Percentiles rank a stretch among this genome's conserved stretches.
These are phyloP conservation scores for Pisolithus thermaeus DNA, from an alignment of 1,284 basidiomycete genomes.

Conservation along the genomic window DNA sequence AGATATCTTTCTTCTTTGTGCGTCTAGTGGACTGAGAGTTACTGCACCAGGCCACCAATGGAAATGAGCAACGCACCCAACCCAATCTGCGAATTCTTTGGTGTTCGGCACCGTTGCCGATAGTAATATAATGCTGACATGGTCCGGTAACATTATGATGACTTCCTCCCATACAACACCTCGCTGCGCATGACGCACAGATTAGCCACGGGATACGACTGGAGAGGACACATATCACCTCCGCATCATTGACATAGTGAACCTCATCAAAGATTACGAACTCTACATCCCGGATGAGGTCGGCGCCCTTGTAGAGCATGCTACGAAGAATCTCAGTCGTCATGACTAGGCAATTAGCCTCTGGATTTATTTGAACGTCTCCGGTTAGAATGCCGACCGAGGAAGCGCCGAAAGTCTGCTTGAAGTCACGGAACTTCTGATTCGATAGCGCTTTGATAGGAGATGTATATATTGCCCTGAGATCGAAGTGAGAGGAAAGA, in stretches of 20 bases:
- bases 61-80: constrained; percentile 66
- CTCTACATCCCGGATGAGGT: constrained; percentile 97
- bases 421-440: constrained; percentile 99
- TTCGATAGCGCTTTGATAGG: constrained; percentile 99
- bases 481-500: constrained; percentile 7
- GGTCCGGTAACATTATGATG: constrained; percentile 97
- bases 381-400: constrained; percentile 97
- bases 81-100: constrained; percentile 99
- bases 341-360: constrained; percentile 96
- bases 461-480: constrained; percentile 95
- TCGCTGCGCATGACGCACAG: constrained; percentile 46
- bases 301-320: constrained; percentile 99
- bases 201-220: constrained; percentile 9
- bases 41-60: constrained; percentile 1
- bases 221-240: constrained; percentile 49
- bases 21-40: constrained; percentile 48
- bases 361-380: constrained; percentile 99
- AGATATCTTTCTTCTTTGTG: constrained; percentile 99
- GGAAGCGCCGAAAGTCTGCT: constrained; percentile 88
- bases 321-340: constrained; percentile 98
- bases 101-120: constrained; percentile 99
- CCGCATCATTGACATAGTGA: constrained; percentile 98
- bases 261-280: constrained; percentile 99
- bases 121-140: constrained; percentile 93
- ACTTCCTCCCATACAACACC: constrained; percentile 99